Percentiles rank a stretch among this genome's conserved stretches.
These are phyloP conservation scores for Xylariales sp. DNA, from an alignment of 2,329 filamentous ascomycete species.

Conservation along the genomic window DNA sequence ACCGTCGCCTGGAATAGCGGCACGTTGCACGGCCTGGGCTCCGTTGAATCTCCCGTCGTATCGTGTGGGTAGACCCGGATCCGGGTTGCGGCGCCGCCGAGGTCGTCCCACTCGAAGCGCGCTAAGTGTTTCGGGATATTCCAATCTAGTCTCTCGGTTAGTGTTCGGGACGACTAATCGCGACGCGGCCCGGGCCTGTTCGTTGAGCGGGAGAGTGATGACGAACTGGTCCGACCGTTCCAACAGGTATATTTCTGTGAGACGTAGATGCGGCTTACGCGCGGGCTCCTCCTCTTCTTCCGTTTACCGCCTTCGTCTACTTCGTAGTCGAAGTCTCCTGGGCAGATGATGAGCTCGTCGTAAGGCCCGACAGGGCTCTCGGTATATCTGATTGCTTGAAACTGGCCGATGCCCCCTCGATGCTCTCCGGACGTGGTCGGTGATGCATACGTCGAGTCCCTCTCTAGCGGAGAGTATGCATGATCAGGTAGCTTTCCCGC, in stretches of 20 bases:
- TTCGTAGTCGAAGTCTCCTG: constrained; percentile 59
- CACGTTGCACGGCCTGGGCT: constrained; percentile 49
- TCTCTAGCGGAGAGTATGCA: constrained; percentile 62
- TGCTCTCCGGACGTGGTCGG: constrained; percentile 51
- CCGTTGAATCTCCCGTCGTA: constrained; percentile 46
- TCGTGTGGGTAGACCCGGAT: constrained; percentile 61
- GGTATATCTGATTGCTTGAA: constrained; percentile 63
- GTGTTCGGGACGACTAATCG: neutral
- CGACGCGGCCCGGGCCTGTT: neutral
- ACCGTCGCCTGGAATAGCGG: constrained; percentile 62
- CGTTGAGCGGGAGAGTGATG: constrained; percentile 15
- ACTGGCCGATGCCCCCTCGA: constrained; percentile 59
- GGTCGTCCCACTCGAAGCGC: constrained; percentile 59
- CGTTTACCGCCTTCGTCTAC: constrained; percentile 49
- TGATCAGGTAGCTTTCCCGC: constrained; percentile 52
- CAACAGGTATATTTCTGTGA: constrained; percentile 63
- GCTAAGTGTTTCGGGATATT: constrained; percentile 68
- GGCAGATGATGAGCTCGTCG: constrained; percentile 63
- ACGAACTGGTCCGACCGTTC: constrained; percentile 63
- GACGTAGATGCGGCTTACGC: constrained; percentile 66
- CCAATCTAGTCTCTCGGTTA: constrained; percentile 57
- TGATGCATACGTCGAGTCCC: constrained; percentile 53
- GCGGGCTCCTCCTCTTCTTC: constrained; percentile 51
- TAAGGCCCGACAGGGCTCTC: constrained; percentile 65
- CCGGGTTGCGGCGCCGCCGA: constrained; percentile 51